These are phyloP conservation scores for Achlya hypogyna DNA, from an alignment of 352 stramenopile genomes.

Conservation along the genomic window DNA sequence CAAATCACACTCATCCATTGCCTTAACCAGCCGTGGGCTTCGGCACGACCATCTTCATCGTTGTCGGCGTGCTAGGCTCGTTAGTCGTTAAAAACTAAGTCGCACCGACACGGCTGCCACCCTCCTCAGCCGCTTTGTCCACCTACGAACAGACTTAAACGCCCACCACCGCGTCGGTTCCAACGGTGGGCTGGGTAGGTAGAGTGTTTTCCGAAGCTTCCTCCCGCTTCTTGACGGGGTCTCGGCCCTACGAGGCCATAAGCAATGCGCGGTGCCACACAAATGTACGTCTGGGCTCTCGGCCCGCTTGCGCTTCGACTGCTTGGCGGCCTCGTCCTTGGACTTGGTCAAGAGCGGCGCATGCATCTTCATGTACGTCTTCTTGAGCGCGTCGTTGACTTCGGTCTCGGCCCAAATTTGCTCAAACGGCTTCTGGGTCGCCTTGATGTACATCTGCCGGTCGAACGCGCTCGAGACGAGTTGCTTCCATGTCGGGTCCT, in stretches of 20 bases:
- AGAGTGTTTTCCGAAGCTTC: constrained; percentile 3
- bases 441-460: constrained; percentile 52
- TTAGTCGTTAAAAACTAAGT: constrained; percentile 18
- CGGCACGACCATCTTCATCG: constrained; percentile 18
- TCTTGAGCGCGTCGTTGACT: constrained; percentile 34
- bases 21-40: constrained; percentile 10
- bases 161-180: too few species aligned
- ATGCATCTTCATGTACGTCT: constrained; percentile 66
- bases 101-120: too few species aligned
- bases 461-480: constrained; percentile 63
- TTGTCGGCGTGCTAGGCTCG: constrained; percentile 16
- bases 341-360: constrained; percentile 2
- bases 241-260: background rate
- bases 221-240: background rate
- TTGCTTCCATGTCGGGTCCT: constrained; percentile 70
- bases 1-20: background rate
- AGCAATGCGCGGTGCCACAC: background rate
- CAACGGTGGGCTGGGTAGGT: too few species aligned
- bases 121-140: too few species aligned
- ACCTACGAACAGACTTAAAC: too few species aligned
- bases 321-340: background rate
- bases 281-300: constrained; percentile 22
- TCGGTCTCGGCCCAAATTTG: constrained; percentile 34
- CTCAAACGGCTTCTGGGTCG: constrained; percentile 33
- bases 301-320: constrained; percentile 23